phyloP scores from a whole-genome alignment of 306 rosid species.

The Cicer chorassanicum region DNA sequence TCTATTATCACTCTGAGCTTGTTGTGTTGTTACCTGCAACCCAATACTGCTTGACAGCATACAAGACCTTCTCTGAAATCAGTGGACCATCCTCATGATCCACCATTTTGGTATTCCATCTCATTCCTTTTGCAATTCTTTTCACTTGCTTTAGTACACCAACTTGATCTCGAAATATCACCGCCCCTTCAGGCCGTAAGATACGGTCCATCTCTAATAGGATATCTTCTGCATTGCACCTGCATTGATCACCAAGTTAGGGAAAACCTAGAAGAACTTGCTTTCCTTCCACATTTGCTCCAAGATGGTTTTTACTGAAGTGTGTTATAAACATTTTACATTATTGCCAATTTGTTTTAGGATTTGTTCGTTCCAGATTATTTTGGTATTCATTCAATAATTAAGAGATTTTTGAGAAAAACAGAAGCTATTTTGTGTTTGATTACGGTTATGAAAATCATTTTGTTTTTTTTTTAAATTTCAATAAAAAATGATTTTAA shows the following conservation, averaged over 20 bases:
- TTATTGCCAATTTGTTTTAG: background rate
- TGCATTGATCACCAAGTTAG: constrained; percentile 50
- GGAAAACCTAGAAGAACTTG: background rate
- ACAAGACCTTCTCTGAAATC: constrained; percentile 66
- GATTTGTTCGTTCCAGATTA: too few species aligned
- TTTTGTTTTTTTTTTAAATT: too few species aligned
- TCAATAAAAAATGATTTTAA: too few species aligned
- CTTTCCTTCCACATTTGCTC: constrained; percentile 24
- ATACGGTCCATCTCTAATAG: constrained; percentile 86
- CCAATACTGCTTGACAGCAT: constrained; percentile 85
- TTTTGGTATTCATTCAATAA: too few species aligned
- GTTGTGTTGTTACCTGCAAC: constrained; percentile 64
- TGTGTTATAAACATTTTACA: constrained; percentile 13
- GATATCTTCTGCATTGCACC: constrained; percentile 70
- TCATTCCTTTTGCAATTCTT: constrained; percentile 71
- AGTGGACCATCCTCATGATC: constrained; percentile 90
- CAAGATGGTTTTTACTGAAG: constrained; percentile 13
- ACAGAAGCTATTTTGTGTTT: too few species aligned
- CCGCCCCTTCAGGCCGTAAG: constrained; percentile 82
- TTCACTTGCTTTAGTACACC: constrained; percentile 60
- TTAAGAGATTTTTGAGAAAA: too few species aligned
- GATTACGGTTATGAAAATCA: too few species aligned
- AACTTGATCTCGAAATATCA: constrained; percentile 71
- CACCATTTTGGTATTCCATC: constrained; percentile 73
- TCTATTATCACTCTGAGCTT: constrained; percentile 46